phyloP scores from a whole-genome alignment of 805 yeast genomes.

The Saturnispora diversa region DNA sequence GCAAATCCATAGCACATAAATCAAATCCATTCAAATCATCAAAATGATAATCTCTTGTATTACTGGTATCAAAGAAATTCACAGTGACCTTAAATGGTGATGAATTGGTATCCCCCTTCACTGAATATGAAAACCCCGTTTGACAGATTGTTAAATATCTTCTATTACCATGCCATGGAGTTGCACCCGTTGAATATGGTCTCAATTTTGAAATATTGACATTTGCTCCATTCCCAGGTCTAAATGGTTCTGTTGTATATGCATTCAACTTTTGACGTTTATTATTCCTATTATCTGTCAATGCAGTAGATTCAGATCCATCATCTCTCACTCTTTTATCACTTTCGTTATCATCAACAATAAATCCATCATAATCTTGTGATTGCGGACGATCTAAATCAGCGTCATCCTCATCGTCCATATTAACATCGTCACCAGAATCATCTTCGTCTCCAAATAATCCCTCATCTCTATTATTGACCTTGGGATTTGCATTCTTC shows the following conservation, averaged over 20 bases:
- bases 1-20: conserved; percentile 61
- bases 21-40: conserved; percentile 67
- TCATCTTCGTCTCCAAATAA: conserved; percentile 14
- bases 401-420: conserved; percentile 17
- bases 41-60: conserved; percentile 76
- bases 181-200: conserved; percentile 81
- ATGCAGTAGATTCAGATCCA: conserved; percentile 14
- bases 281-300: conserved; percentile 11
- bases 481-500: conserved; percentile 6
- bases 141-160: conserved; percentile 75
- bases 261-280: conserved; percentile 6
- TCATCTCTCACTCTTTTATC: conserved; percentile 11
- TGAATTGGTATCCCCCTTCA: conserved; percentile 48
- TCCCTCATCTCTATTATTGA: background rate
- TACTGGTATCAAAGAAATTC: conserved; percentile 72
- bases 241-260: background rate
- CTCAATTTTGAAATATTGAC: conserved; percentile 16
- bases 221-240: conserved; percentile 1
- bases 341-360: conserved; percentile 51
- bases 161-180: conserved; percentile 66
- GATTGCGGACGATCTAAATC: conserved; percentile 22
- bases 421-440: conserved; percentile 19
- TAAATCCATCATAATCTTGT: conserved; percentile 43
- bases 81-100: conserved; percentile 56
- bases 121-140: conserved; percentile 76